phyloP scores from a whole-genome alignment of 495 filamentous ascomycete species.

The Neurospora africana region DNA sequence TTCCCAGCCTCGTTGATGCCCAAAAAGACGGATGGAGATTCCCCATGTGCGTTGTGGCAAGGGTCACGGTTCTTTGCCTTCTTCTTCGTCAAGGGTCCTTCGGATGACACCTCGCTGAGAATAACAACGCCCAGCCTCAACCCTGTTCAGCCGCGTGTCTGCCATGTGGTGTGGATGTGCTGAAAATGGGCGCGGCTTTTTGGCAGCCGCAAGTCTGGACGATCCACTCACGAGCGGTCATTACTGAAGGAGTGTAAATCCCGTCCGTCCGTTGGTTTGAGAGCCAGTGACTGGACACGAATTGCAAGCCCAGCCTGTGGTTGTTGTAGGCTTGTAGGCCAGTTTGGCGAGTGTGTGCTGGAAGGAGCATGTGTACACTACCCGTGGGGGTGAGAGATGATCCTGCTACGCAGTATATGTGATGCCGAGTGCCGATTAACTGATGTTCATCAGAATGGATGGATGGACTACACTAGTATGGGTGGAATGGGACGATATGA shows the following conservation, averaged over 20 bases:
- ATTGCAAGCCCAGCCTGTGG: neutral
- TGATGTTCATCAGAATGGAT: neutral
- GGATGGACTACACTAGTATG: neutral
- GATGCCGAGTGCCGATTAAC: neutral
- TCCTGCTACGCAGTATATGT: neutral
- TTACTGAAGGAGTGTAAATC: neutral
- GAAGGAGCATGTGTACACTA: neutral
- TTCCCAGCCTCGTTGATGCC: neutral
- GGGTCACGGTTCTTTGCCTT: neutral
- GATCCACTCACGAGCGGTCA: neutral
- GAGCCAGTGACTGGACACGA: neutral
- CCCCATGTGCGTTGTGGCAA: neutral
- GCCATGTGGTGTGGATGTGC: neutral
- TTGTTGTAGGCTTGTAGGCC: neutral
- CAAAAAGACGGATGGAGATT: neutral
- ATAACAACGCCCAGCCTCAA: neutral
- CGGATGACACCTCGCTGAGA: neutral
- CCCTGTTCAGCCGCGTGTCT: neutral
- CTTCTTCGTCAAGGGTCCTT: neutral
- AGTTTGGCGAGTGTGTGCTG: neutral
- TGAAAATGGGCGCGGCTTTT: neutral
- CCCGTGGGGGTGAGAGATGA: neutral
- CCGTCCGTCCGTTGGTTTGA: neutral
- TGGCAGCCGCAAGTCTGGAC: neutral
- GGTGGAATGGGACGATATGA: neutral